Conservation (phyloP, 2,329 filamentous ascomycete species). For the Claviceps maximensis region DNA sequence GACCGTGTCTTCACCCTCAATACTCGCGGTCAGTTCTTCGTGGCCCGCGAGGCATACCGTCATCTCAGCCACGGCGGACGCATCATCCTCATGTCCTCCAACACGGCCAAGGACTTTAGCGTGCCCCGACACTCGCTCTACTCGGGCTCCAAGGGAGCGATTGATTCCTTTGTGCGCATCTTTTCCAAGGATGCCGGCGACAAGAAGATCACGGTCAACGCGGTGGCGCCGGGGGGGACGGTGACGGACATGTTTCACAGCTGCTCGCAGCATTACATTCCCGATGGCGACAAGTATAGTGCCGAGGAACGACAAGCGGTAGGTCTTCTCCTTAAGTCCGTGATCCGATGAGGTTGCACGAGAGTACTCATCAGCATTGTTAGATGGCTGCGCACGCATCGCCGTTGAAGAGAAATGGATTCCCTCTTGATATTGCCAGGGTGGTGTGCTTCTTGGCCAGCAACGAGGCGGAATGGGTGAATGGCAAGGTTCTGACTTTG, state of each 20-base stretch:
- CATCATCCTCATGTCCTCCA: conserved; percentile 61
- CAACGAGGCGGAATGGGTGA: conserved; percentile 33
- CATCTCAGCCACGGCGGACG: conserved; percentile 54
- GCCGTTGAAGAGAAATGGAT: conserved; percentile 50
- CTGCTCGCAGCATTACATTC: conserved; percentile 37
- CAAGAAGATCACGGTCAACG: conserved; percentile 55
- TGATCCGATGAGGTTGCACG: no score
- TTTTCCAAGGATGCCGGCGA: conserved; percentile 60
- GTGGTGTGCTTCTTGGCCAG: conserved; percentile 17
- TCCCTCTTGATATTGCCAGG: conserved; percentile 52
- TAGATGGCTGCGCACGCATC: conserved; percentile 44
- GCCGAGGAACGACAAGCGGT: conserved; percentile 43
- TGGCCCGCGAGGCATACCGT: conserved; percentile 57
- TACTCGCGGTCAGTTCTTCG: conserved; percentile 58
- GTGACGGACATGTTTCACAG: conserved; percentile 48
- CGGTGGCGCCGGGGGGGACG: conserved; percentile 52
- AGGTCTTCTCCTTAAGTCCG: no score
- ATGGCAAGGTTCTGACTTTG: conserved; percentile 27
- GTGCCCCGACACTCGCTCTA: conserved; percentile 63
- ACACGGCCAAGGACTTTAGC: conserved; percentile 52
- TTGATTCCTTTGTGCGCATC: conserved; percentile 63
- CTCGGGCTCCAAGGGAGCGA: conserved; percentile 61
- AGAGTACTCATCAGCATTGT: neutral
- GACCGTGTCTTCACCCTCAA: conserved; percentile 60
- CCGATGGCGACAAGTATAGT: conserved; percentile 38